phyloP scores from a whole-genome alignment of 1,284 basidiomycete species.

The Ceratobasidium sp. region DNA sequence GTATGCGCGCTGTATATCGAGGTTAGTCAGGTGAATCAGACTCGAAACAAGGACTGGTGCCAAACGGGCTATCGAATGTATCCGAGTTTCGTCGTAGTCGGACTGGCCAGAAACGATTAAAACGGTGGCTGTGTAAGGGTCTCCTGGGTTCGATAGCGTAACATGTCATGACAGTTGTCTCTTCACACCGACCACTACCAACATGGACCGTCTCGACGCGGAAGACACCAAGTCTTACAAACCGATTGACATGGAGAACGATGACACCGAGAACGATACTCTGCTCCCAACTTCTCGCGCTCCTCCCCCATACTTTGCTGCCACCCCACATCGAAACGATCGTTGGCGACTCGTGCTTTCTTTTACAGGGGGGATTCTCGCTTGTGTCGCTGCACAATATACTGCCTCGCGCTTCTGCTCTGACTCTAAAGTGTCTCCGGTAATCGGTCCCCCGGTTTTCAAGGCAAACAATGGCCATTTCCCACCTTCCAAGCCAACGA shows the following conservation, averaged over 20 bases:
- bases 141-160: too few species aligned
- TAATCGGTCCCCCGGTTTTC: background rate
- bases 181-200: too few species aligned
- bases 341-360: conserved; percentile 28
- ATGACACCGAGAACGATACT: conserved; percentile 34
- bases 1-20: too few species aligned
- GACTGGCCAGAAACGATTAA: too few species aligned
- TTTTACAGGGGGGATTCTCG: conserved; percentile 33
- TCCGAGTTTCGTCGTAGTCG: too few species aligned
- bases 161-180: too few species aligned
- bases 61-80: too few species aligned
- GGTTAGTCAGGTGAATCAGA: too few species aligned
- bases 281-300: conserved; percentile 14
- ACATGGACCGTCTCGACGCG: conserved; percentile 26
- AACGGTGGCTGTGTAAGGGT: too few species aligned
- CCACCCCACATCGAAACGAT: background rate
- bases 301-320: conserved; percentile 53
- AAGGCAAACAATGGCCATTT: conserved; percentile 59
- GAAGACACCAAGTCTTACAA: conserved; percentile 51
- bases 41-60: too few species aligned
- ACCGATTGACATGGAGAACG: conserved; percentile 60
- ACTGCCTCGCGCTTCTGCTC: conserved; percentile 34
- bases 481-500: conserved; percentile 76
- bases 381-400: conserved; percentile 27
- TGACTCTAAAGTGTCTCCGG: background rate